These are phyloP conservation scores for Diplogelasinospora grovesii DNA, from an alignment of 495 filamentous ascomycete genomes.

Conservation along the genomic window DNA sequence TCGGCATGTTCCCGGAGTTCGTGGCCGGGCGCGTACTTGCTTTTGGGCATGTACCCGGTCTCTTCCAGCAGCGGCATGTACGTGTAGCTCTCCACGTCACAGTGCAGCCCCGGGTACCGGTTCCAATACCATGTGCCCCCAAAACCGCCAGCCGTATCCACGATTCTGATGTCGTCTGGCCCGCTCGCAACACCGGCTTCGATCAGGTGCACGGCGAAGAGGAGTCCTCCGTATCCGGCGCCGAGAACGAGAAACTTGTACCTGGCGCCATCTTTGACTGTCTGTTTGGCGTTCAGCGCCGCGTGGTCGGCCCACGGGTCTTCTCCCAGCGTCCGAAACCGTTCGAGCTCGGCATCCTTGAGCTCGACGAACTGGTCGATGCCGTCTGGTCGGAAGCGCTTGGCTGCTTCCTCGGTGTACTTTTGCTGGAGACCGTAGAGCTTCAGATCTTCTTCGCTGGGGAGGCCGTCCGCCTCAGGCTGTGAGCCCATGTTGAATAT, in stretches of 20 bases:
- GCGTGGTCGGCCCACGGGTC: constrained; percentile 43
- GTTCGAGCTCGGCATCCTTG: constrained; percentile 17
- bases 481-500: no score
- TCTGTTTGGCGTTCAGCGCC: constrained; percentile 27
- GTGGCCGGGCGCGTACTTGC: constrained; percentile 35
- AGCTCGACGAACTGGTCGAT: constrained; percentile 35
- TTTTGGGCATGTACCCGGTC: constrained; percentile 48
- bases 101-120: constrained; percentile 45
- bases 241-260: constrained; percentile 45
- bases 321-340: constrained; percentile 29
- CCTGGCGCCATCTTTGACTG: constrained; percentile 21
- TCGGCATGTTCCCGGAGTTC: constrained; percentile 44
- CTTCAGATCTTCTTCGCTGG: constrained; percentile 16
- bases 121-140: constrained; percentile 56
- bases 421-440: constrained; percentile 27
- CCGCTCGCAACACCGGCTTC: constrained; percentile 35
- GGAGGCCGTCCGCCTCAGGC: background rate
- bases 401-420: constrained; percentile 41
- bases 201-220: constrained; percentile 44
- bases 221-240: constrained; percentile 45
- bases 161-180: constrained; percentile 40
- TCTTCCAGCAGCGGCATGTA: constrained; percentile 57
- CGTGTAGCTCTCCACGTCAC: constrained; percentile 45
- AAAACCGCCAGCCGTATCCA: constrained; percentile 44
- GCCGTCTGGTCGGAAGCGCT: constrained; percentile 40